Conservation (phyloP, 1,139 yeast species). For the Diutina mesorugosa region DNA sequence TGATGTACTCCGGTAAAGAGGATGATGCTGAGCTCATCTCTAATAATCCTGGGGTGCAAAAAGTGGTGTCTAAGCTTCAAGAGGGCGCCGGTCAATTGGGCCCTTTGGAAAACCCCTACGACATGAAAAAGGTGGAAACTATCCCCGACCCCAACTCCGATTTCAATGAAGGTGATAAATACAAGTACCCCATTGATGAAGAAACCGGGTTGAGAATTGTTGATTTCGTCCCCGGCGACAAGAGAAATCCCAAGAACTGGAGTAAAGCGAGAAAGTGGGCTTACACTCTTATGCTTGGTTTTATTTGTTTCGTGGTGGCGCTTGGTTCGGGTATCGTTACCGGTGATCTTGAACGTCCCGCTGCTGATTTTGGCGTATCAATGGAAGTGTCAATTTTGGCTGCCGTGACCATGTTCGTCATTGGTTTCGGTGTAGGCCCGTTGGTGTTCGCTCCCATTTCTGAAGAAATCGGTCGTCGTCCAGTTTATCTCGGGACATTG, state of each 20-base stretch:
- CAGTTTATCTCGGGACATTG: conserved; percentile 42
- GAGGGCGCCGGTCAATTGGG: conserved; percentile 32
- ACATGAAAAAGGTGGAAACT: conserved; percentile 22
- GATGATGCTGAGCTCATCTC: neutral
- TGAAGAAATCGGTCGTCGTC: conserved; percentile 57
- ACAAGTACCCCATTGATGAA: conserved; percentile 46
- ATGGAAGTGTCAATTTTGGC: conserved; percentile 44
- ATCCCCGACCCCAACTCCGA: conserved; percentile 23
- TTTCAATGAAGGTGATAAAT: conserved; percentile 37
- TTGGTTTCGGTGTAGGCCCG: conserved; percentile 77
- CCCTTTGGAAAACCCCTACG: conserved; percentile 42
- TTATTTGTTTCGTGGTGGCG: conserved; percentile 45
- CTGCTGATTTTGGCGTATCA: conserved; percentile 35
- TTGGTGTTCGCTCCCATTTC: conserved; percentile 62
- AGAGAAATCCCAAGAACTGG: conserved; percentile 47
- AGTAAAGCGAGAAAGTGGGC: conserved; percentile 37
- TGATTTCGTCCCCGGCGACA: conserved; percentile 41
- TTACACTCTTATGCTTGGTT: conserved; percentile 37
- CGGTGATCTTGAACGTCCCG: conserved; percentile 45
- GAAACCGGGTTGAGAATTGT: conserved; percentile 48
- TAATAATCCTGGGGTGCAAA: conserved; percentile 1
- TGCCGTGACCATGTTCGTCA: conserved; percentile 42
- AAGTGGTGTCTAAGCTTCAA: neutral
- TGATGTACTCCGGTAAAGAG: neutral
- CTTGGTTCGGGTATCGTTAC: conserved; percentile 50